Conservation (phyloP, 2,329 filamentous ascomycete genomes). For the Clathrospora elynae region DNA sequence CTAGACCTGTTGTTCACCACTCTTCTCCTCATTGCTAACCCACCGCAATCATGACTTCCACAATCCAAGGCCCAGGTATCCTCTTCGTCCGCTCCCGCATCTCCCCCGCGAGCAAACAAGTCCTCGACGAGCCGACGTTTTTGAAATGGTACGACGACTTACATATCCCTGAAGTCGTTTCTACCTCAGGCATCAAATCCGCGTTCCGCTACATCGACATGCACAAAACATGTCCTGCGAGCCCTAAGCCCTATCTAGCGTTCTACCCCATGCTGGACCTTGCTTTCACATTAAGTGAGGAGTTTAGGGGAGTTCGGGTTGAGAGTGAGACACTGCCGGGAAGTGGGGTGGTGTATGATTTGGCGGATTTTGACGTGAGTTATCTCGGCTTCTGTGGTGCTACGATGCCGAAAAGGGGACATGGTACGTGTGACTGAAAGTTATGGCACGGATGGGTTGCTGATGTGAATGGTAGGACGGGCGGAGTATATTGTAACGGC, state of each 20-base stretch:
- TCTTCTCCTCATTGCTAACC: too few relatives aligned
- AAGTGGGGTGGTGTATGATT: slow-evolving; percentile 32
- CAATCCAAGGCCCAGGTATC: slow-evolving; percentile 18
- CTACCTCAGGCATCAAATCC: slow-evolving; percentile 41
- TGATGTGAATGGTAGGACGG: slow-evolving; percentile 15
- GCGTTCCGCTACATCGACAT: slow-evolving; percentile 44
- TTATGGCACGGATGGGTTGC: not conserved
- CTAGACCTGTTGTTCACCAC: too few relatives aligned
- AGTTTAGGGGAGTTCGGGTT: slow-evolving; percentile 45
- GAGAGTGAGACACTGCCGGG: slow-evolving; percentile 41
- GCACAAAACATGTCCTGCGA: slow-evolving; percentile 23
- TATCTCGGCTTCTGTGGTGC: slow-evolving; percentile 27
- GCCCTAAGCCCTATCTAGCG: slow-evolving; percentile 44
- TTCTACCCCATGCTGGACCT: slow-evolving; percentile 48
- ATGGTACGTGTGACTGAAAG: not conserved
- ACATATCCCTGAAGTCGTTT: slow-evolving; percentile 48
- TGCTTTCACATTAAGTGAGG: slow-evolving; percentile 41
- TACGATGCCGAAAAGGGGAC: slow-evolving; percentile 15
- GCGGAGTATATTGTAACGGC: slow-evolving; percentile 24
- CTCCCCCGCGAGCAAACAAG: slow-evolving; percentile 32
- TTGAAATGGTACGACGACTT: slow-evolving; percentile 50
- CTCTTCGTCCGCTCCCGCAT: slow-evolving; percentile 26
- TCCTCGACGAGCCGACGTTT: slow-evolving; percentile 40
- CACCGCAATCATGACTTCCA: slow-evolving; percentile 2
- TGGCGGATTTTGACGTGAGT: slow-evolving; percentile 39